Evolutionary conservation across 2,329 filamentous ascomycete genomes (phyloP), one percentile per base, ranked within the genome.

Genomic region (Dendryphion nanum): DNA sequence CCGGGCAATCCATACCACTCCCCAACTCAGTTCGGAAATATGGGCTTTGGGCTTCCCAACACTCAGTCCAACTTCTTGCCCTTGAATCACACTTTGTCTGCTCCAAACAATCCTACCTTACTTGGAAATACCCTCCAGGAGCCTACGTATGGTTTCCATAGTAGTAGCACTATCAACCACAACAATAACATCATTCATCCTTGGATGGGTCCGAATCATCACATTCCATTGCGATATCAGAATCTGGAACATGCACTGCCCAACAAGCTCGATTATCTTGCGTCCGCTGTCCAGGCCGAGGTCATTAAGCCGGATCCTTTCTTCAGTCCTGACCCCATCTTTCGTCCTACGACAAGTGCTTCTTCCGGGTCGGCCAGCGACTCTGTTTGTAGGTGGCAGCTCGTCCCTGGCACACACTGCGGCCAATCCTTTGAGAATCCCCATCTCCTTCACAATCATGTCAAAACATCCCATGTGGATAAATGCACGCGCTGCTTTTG

Each of bases 391-490:
- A 60, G 52, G 50, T 66, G 62, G 60, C 51, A 63, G 47, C 53
- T 57, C 38, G 43, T 40, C 8, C 55, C 55, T 4, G 47, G 47
- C 10, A 20, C 55, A 1, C 43, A 56, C 30, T 66, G 63, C 24
- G 51, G 57, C 10, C 54, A 59, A 14, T 20, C 40, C 33, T 64
- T 64, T 35, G 44, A 53, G 19, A 46, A 42, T 18, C 42, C 61
- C 7, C 51, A 57, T 35, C 47, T 48, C 6, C 55, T 66, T 1
- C 63, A 66, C 40, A 55, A 58, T 21, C 63, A 66, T 44, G 57
- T 64, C 39, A 64, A 65, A 34, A 49, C 51, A 7, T 43, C 50
- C 0, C 63, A 66, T 33, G 59, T 64, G 14, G 58, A 64, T 45
- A 59, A 56, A 37, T 65, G 59, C 40, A 50, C 51, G 2, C 48